Evolutionary conservation across 805 yeast genomes (phyloP).

Genomic region (Saturnispora sekii): DNA sequence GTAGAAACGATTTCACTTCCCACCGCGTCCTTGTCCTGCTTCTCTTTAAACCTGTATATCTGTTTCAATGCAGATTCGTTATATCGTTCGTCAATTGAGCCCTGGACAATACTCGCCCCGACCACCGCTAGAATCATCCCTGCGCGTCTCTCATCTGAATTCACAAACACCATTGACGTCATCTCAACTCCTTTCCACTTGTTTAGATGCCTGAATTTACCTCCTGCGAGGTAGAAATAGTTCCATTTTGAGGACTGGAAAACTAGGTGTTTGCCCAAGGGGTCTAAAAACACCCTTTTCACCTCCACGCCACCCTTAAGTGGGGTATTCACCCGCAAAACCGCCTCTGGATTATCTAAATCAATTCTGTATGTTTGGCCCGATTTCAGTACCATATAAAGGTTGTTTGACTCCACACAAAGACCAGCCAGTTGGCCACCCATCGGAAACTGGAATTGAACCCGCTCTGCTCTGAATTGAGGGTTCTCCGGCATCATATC

Average conservation of each 20-base stretch:
- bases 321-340: slow-evolving; percentile 32
- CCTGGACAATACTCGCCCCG: too few species aligned
- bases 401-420: slow-evolving; percentile 44
- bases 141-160: background rate
- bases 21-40: too few species aligned
- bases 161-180: slow-evolving; percentile 32
- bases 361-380: slow-evolving; percentile 57
- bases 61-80: slow-evolving; percentile 32
- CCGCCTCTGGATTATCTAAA: slow-evolving; percentile 52
- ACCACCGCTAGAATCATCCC: too few species aligned
- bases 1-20: too few species aligned
- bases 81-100: slow-evolving; percentile 10
- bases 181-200: slow-evolving; percentile 39
- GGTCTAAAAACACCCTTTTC: slow-evolving; percentile 36
- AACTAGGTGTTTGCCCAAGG: slow-evolving; percentile 42
- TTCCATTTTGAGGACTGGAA: slow-evolving; percentile 38
- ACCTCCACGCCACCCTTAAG: slow-evolving; percentile 20
- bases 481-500: background rate
- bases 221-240: slow-evolving; percentile 36
- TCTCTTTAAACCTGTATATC: background rate
- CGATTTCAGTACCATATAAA: slow-evolving; percentile 42
- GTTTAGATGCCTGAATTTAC: slow-evolving; percentile 32
- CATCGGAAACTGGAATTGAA: slow-evolving; percentile 27
- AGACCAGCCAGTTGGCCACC: slow-evolving; percentile 34
- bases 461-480: slow-evolving; percentile 23